Percentiles rank a stretch among this genome's conserved stretches.
Evolutionary conservation across 176 grass and related monocot species (phyloP).

Genomic region (Chrysopogon serrulatus): DNA sequence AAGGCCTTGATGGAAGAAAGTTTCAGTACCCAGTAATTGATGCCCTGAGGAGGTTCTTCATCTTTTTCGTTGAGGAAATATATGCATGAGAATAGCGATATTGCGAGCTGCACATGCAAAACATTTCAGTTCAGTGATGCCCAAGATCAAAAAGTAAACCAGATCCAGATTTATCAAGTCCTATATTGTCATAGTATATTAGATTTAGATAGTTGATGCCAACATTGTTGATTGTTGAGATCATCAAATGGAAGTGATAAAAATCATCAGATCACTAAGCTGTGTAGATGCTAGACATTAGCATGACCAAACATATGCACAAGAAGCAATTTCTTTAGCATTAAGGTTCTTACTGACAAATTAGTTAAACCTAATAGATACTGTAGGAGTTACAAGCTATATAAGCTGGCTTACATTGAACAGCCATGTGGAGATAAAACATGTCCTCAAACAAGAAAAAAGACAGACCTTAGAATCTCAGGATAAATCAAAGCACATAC

Average conservation of each 20-base stretch:
- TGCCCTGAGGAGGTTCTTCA: conserved; percentile 81
- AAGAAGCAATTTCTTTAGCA: not conserved
- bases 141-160: not conserved
- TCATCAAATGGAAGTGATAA: not conserved
- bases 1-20: not conserved
- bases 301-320: not conserved
- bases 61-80: conserved; percentile 99
- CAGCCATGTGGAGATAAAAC: not conserved
- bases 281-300: not conserved
- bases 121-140: not conserved
- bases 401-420: not conserved
- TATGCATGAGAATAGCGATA: conserved; percentile 87
- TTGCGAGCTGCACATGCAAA: conserved; percentile 65
- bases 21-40: conserved; percentile 65
- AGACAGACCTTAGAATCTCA: not conserved
- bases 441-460: conserved; percentile 22
- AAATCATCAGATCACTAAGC: not conserved
- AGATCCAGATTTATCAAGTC: not conserved
- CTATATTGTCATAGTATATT: not conserved
- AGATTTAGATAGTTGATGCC: not conserved
- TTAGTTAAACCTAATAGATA: not conserved
- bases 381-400: not conserved
- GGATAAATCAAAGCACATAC: conserved; percentile 39
- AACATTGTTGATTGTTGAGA: not conserved
- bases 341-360: not conserved